These are phyloP conservation scores for Penstemon eatonii DNA, from an alignment of 257 asterid species.

Conservation along the genomic window DNA sequence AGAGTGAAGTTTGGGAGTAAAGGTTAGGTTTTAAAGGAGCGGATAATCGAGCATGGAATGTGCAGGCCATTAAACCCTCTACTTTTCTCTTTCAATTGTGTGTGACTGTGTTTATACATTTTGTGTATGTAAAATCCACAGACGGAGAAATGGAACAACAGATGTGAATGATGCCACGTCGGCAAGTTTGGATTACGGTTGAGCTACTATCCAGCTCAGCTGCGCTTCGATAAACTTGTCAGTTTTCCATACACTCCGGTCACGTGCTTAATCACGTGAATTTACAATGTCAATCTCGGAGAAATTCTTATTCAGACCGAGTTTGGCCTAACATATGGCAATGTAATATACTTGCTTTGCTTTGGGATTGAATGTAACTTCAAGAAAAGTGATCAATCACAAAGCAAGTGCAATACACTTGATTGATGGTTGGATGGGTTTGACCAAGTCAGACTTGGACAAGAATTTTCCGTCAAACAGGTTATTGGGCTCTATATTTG, in stretches of 20 bases:
- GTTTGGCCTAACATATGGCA: no score
- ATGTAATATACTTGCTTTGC: no score
- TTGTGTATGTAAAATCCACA: background rate
- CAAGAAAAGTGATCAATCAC: no score
- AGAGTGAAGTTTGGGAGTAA: conserved; percentile 38
- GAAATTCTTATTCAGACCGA: no score
- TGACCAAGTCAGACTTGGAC: no score
- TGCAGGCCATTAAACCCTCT: conserved; percentile 54
- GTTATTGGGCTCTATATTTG: background rate
- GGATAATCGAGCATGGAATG: conserved; percentile 41
- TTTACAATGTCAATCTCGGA: background rate
- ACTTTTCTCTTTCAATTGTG: conserved; percentile 2
- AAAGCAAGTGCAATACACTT: no score
- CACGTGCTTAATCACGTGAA: background rate
- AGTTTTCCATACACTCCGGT: conserved; percentile 6
- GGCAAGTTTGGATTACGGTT: conserved; percentile 42
- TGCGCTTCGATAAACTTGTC: conserved; percentile 22
- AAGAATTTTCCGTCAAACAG: no score
- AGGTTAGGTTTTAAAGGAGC: conserved; percentile 36
- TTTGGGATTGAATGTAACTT: no score
- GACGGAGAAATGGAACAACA: conserved; percentile 35
- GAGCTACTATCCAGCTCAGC: conserved; percentile 24
- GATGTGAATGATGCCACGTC: conserved; percentile 72
- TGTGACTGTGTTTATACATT: background rate
- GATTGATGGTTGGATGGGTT: no score